Base-by-base conservation (phyloP, 2,329 filamentous ascomycete species). In the Fusarium transvaalense region DNA sequence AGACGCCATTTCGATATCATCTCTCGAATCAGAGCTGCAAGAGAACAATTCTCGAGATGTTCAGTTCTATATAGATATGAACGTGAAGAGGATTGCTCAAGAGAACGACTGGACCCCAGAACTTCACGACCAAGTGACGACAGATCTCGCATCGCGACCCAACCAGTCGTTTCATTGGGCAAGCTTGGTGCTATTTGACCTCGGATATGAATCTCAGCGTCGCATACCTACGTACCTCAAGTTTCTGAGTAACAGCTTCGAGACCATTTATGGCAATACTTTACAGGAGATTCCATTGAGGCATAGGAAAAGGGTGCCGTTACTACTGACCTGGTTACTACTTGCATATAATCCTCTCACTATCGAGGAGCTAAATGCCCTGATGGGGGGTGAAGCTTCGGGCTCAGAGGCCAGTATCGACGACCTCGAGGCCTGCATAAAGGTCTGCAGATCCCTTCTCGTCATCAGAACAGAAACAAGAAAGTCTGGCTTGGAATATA, bases 331-430 rank as follows among this genome's bases (percentile, higher is more conserved):
- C 5, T 64, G 52, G 61, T 10, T 52, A 5, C 6, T 55, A 1
- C 14, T 64, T 37, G 29, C 45, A 23, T 58, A 37, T 10, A 15
- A 58, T 6, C 61, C 61, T 21, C 38, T 64, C 6, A 47, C 32
- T 8, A 10, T 64, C 2, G 7, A 19, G 8, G 59, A 64, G n/a
- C 10, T 64, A 6, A n/a, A 23, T 12, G 21, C 7, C 10, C 32
- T 64, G 2, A 41, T 17, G 3, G n/a, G 37, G 2, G 15, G 25
- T 13, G 14, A 46, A 9, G 4, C 3, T 13, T 27, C 39, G 10
- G 27, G 34, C 5, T 10, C 23, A 14, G 52, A 62, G 2, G 15
- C 21, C 34, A 25, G 17, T 9, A 17, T 29, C 0, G 41, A 52
- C 3, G 34, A 51, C 19, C 6, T 42, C 6, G 45, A 32, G 13